A percentile compares a stretch with the other conserved stretches of the same genome.
These are phyloP conservation scores for Solanum infundibuliforme DNA, from an alignment of 257 asterid genomes.

Conservation along the genomic window DNA sequence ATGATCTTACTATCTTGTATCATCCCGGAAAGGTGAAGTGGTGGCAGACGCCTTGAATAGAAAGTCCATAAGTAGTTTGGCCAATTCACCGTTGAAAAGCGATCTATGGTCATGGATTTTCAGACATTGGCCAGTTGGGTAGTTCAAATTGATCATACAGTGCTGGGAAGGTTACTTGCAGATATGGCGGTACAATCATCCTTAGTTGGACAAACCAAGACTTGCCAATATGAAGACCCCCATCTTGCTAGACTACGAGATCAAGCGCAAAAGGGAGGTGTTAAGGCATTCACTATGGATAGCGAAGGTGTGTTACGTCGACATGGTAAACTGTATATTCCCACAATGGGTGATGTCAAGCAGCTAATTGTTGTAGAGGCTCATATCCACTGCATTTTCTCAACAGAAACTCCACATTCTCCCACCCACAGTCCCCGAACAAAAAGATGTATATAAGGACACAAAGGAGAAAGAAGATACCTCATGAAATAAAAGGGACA, in stretches of 20 bases:
- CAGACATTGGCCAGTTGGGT: background rate
- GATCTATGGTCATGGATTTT: background rate
- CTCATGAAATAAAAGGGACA: background rate
- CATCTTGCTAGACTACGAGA: background rate
- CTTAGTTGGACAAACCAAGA: background rate
- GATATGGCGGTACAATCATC: background rate
- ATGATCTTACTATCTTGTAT: background rate
- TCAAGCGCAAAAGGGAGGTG: background rate
- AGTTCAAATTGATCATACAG: background rate
- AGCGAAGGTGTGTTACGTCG: background rate
- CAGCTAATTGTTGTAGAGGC: background rate
- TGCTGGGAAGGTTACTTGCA: background rate
- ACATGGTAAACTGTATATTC: background rate
- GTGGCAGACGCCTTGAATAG: background rate
- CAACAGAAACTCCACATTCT: background rate
- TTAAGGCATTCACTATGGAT: background rate
- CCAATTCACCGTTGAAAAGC: background rate
- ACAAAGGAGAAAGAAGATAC: background rate
- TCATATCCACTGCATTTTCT: background rate
- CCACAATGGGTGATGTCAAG: background rate
- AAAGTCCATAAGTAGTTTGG: background rate
- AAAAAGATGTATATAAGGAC: background rate
- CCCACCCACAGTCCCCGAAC: background rate
- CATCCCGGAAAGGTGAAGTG: background rate
- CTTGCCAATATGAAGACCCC: background rate